Conservation (phyloP, 257 asterid genomes). For the Perilla frutescens region DNA sequence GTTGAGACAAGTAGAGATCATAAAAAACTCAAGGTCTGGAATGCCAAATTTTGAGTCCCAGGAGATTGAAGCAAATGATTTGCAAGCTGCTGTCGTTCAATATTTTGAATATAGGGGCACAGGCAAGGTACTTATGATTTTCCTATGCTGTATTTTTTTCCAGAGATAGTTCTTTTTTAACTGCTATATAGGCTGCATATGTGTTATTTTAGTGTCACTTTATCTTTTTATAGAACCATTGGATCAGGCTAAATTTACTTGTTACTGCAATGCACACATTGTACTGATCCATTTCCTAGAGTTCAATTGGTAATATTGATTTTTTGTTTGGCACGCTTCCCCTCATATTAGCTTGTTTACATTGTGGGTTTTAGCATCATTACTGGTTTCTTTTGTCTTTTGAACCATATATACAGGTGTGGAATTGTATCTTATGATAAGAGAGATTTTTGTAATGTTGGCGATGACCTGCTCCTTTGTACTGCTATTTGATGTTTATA, state of each 20-base stretch:
- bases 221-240: constrained; percentile 22
- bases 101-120: constrained; percentile 91
- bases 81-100: constrained; percentile 84
- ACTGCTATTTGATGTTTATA: not conserved
- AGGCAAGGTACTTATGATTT: constrained; percentile 69
- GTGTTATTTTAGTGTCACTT: constrained; percentile 5
- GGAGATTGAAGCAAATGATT: constrained; percentile 80
- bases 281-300: not conserved
- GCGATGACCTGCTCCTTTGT: not conserved
- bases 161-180: constrained; percentile 8
- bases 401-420: not conserved
- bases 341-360: constrained; percentile 25
- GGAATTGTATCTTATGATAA: not conserved
- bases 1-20: constrained; percentile 79
- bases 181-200: constrained; percentile 30
- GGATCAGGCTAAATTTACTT: constrained; percentile 25
- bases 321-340: constrained; percentile 19
- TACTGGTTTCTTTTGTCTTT: constrained; percentile 20
- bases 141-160: constrained; percentile 32
- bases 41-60: constrained; percentile 88
- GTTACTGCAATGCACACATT: constrained; percentile 15
- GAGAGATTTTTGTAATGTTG: constrained; percentile 1
- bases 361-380: constrained; percentile 29
- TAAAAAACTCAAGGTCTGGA: constrained; percentile 92
- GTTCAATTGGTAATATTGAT: not conserved